phyloP scores from a whole-genome alignment of 106 monocot genomes.

The Chionographis japonica region DNA sequence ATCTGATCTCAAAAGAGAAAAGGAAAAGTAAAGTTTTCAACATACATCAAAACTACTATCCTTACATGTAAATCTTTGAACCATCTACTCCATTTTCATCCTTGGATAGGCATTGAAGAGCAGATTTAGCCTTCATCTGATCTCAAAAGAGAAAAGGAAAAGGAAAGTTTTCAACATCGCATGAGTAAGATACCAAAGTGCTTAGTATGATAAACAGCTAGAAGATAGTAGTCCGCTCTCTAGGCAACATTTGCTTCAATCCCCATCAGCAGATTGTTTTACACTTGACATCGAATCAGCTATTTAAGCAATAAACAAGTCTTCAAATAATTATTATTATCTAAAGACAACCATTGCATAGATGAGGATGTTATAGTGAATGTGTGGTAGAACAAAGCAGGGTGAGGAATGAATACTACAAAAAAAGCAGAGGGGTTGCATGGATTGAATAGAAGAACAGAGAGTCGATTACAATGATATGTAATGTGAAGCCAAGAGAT shows the following conservation, averaged over 20 bases:
- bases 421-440: too few relatives aligned
- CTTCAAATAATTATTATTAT: too few relatives aligned
- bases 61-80: constrained; percentile 81
- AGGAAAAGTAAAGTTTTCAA: too few relatives aligned
- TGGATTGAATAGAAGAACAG: too few relatives aligned
- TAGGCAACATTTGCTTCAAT: too few relatives aligned
- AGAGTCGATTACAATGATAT: too few relatives aligned
- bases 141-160: constrained; percentile 1
- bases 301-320: neutral
- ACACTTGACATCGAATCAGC: neutral
- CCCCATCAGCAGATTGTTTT: neutral
- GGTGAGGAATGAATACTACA: too few relatives aligned
- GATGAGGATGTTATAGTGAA: too few relatives aligned
- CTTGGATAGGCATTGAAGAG: constrained; percentile 50
- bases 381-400: too few relatives aligned
- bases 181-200: neutral
- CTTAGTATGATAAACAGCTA: neutral
- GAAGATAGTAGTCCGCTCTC: too few relatives aligned
- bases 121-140: constrained; percentile 70
- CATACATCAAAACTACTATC: neutral
- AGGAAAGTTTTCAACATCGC: neutral
- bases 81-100: constrained; percentile 76
- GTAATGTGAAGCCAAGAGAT: too few relatives aligned
- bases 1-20: constrained; percentile 46
- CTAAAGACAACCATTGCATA: too few relatives aligned